These are phyloP conservation scores for Miscanthus lutarioriparius DNA, from an alignment of 176 grass and related monocot species.

Conservation along the genomic window DNA sequence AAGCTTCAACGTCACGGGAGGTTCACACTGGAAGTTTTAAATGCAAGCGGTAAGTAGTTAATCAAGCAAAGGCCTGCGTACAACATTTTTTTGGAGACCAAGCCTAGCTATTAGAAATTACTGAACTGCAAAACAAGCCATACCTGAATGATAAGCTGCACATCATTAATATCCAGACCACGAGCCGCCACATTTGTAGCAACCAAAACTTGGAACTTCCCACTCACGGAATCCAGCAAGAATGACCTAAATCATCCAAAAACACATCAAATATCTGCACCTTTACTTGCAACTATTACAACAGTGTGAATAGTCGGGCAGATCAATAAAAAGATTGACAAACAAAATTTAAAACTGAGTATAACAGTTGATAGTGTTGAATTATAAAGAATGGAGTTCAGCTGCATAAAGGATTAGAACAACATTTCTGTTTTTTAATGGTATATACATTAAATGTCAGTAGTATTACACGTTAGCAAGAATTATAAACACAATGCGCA, in stretches of 20 bases:
- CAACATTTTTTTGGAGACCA: not conserved
- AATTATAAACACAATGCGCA: not conserved
- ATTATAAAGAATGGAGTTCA: not conserved
- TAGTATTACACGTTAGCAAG: not conserved
- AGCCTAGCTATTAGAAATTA: not conserved
- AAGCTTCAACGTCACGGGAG: slow-evolving; percentile 97
- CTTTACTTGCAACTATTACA: not conserved
- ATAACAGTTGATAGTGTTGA: not conserved
- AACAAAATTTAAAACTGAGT: not conserved
- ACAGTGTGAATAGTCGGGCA: not conserved
- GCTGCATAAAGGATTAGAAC: not conserved
- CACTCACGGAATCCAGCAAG: slow-evolving; percentile 88
- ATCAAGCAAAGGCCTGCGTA: not conserved
- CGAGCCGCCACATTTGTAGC: slow-evolving; percentile 97
- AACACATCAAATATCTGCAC: not conserved
- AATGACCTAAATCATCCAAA: slow-evolving; percentile 64
- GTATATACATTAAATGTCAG: not conserved
- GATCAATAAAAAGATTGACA: not conserved
- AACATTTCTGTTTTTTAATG: not conserved
- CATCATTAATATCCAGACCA: slow-evolving; percentile 92
- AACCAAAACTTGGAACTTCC: slow-evolving; percentile 89
- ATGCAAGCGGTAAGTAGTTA: slow-evolving; percentile 1
- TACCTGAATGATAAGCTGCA: slow-evolving; percentile 99
- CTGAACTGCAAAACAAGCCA: not conserved
- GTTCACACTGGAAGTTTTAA: slow-evolving; percentile 71